Base-by-base conservation (phyloP, 768 basidiomycete genomes). In the Amanita phalloides region DNA sequence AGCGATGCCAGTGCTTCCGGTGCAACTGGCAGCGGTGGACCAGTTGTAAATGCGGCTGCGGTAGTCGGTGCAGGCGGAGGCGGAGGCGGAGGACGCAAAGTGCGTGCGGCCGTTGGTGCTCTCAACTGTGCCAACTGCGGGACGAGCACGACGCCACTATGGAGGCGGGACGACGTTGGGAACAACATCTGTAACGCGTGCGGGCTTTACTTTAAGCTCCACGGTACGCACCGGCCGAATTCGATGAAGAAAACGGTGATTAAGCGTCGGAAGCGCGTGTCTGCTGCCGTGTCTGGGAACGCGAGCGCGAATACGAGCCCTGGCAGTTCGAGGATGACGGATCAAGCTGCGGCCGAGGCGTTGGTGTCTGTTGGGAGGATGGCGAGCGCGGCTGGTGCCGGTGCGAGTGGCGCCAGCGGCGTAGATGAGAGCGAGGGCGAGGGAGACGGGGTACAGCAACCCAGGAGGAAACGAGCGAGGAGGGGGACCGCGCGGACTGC, bases 211-310 rank as follows among this genome's bases (percentile, higher is more conserved):
- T 96, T 91, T 77, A 98, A 99, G 69, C 78, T 99, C 10, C 96
- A 99, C 71, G 92, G 93, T 45, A 90, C 90, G 2, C 93, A 97
- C 61, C 82, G 96, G 35, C 96, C 96, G 36, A 94, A 93, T 57
- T 90, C 92, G 56, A 95, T 99, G 93, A 98, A 96, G 70, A 97
- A 98, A 74, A 88, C 90, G 3, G 91, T 96, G 58, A 99, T 99
- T 77, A 99, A 99, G 71, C 81, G 96, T 32, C 77, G 96, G 57
- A 98, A 98, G 70, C 85, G 96, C 58, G 94, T 99, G 38, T 93
- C 96, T 33, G 94, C 95, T 47, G 91, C 94, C 38, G 81, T 86
- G 17, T 76, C 70, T 7, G 46, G 46, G 13, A 25, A 11, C 21
- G 46, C 28, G 35, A 48, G 36, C 14, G 35, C 48, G 37, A 52